These are phyloP conservation scores for Nephromyces sp. DNA, from an alignment of 169 alveolate species.

Conservation along the genomic window DNA sequence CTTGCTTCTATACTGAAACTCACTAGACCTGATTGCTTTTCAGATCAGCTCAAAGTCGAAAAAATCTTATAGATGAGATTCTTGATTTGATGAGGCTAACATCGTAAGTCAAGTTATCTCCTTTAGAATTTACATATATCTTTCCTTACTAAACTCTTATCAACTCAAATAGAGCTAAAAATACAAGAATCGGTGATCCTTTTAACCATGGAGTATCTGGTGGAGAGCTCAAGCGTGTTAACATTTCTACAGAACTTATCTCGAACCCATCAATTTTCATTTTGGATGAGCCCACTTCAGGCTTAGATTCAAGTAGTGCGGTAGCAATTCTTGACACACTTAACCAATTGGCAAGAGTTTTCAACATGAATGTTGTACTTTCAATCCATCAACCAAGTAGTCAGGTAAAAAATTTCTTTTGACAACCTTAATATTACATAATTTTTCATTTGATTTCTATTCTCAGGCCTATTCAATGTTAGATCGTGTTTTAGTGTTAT, in stretches of 20 bases:
- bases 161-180: background rate
- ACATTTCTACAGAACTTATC: background rate
- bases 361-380: slow-evolving; percentile 3
- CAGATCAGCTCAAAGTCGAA: too few species aligned
- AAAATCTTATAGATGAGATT: too few species aligned
- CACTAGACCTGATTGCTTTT: too few species aligned
- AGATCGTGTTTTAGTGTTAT: slow-evolving; percentile 52
- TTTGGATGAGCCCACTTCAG: slow-evolving; percentile 24
- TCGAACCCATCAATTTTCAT: slow-evolving; percentile 61
- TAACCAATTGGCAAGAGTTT: background rate
- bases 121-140: background rate
- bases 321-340: background rate
- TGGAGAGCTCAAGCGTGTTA: background rate
- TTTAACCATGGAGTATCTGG: background rate
- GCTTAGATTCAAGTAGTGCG: background rate
- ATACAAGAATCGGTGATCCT: background rate
- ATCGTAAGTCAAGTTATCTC: background rate
- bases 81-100: background rate
- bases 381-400: slow-evolving; percentile 35
- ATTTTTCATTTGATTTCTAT: too few species aligned
- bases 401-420: too few species aligned
- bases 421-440: too few species aligned
- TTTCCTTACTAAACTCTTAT: background rate
- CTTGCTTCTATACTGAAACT: too few species aligned
- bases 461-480: slow-evolving; percentile 47